Evolutionary conservation across 2,329 filamentous ascomycete species (phyloP), one percentile per base, ranked within the genome.

Genomic region (Trichoderma sp.): DNA sequence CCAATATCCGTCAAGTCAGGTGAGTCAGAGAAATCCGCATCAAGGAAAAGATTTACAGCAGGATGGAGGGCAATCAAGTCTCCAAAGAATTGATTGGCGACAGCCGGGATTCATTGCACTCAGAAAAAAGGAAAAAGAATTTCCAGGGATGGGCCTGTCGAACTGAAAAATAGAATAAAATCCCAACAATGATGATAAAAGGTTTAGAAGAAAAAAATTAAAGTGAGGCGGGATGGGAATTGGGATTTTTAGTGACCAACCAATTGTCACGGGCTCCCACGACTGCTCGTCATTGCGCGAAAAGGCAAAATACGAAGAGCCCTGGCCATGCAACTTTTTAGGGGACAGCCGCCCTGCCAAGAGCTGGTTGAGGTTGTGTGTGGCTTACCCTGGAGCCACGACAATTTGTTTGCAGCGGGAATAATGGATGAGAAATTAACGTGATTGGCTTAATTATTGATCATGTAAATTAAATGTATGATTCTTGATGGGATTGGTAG

Each of bases 251-350:
- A 45, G 50, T 62, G 56, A 60, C 74, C 74, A 75, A 75, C 74
- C 74, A 71, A 71, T 75, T 71, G 74, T 66, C 74, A 75, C 74
- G 74, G 45, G 74, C 66, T 66, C 62, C 24, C 18, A 50, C 45
- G 33, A 68, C 4, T 66, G 74, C 74, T 67, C 45, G 67, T 38
- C 45, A 75, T 75, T 75, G 74, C 74, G 67, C 67, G 35, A 35
- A 35, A 35, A 38, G 35, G 35, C 35, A 38, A 38, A 38, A 38
- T 38, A 38, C 35, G 24, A 71, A 29, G 21, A 27, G 29, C 45
- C 12, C 41, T 45, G 41, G 16, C 41, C 41, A 8, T 18, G 16
- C 18, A 45, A 11, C 18, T 50, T 50, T 50, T 50, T n/a, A n/a
- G 41, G 41, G 18, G 8, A 63, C 12, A 71, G 31, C 8, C 45